phyloP scores from a whole-genome alignment of 495 filamentous ascomycete genomes.

The Aspergillus conjunctus region DNA sequence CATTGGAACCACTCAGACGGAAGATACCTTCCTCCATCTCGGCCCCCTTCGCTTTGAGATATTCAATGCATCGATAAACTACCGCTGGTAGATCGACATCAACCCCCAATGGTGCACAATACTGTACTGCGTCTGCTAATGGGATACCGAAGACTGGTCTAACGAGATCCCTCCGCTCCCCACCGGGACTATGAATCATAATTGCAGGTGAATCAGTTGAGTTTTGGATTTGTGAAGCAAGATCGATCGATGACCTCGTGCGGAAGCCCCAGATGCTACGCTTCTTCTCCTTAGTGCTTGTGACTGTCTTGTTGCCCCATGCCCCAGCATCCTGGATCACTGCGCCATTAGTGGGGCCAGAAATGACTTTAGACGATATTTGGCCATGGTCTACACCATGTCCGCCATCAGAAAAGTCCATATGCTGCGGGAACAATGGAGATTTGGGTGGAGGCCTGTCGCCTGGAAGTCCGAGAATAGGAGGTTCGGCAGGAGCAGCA shows the following conservation, averaged over 20 bases:
- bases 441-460: conserved; percentile 39
- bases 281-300: conserved; percentile 73
- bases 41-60: conserved; percentile 81
- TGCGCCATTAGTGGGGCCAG: conserved; percentile 81
- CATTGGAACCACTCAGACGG: conserved; percentile 89
- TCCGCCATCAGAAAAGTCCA: conserved; percentile 30
- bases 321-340: conserved; percentile 82
- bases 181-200: conserved; percentile 37
- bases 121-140: conserved; percentile 82
- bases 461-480: conserved; percentile 59
- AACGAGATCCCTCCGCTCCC: conserved; percentile 57
- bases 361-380: conserved; percentile 67
- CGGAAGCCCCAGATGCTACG: conserved; percentile 94
- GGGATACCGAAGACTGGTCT: conserved; percentile 85
- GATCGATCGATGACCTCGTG: conserved; percentile 63
- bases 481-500: conserved; percentile 72
- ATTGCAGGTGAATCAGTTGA: conserved; percentile 39
- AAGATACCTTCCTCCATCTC: conserved; percentile 93
- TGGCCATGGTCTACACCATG: conserved; percentile 27
- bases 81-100: conserved; percentile 83
- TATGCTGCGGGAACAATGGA: conserved; percentile 35
- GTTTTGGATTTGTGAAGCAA: conserved; percentile 45
- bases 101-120: conserved; percentile 70
- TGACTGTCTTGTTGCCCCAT: conserved; percentile 76
- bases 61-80: conserved; percentile 95